phyloP scores from a whole-genome alignment of 2,329 filamentous ascomycete species.

The Calonectria leucothoes region DNA sequence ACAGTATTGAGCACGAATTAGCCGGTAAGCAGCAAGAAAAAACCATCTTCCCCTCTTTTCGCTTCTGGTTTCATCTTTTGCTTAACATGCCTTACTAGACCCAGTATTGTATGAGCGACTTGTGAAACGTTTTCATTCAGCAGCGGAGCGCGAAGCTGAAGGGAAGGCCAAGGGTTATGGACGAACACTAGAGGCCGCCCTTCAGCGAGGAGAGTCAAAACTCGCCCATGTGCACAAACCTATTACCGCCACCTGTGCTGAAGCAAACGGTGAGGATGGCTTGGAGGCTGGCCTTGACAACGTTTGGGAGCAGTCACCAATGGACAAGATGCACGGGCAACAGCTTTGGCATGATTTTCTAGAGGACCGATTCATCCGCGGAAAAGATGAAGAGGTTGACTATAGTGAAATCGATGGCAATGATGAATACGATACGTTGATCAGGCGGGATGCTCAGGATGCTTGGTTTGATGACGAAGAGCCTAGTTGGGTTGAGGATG shows the following conservation, averaged over 20 bases:
- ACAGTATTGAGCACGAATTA: slow-evolving; percentile 65
- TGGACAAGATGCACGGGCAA: slow-evolving; percentile 71
- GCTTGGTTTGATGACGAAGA: slow-evolving; percentile 85
- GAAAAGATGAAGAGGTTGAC: slow-evolving; percentile 82
- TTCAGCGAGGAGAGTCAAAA: slow-evolving; percentile 81
- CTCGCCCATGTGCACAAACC: slow-evolving; percentile 63
- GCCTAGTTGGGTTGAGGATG: slow-evolving; percentile 70
- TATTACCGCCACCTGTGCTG: neutral
- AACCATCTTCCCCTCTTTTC: neutral
- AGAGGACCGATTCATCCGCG: slow-evolving; percentile 78
- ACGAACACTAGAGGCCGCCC: slow-evolving; percentile 80
- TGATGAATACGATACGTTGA: slow-evolving; percentile 75
- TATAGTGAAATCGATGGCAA: slow-evolving; percentile 78
- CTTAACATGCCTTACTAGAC: slow-evolving; percentile 57
- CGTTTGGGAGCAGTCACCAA: slow-evolving; percentile 45
- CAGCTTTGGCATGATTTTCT: slow-evolving; percentile 79
- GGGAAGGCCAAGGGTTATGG: slow-evolving; percentile 81
- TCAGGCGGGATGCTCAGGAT: slow-evolving; percentile 74
- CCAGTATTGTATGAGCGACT: slow-evolving; percentile 86
- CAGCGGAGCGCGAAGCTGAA: slow-evolving; percentile 79
- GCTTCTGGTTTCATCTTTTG: neutral
- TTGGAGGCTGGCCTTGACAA: slow-evolving; percentile 50
- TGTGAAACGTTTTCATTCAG: slow-evolving; percentile 80
- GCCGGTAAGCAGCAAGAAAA: slow-evolving; percentile 54
- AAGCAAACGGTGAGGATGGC: slow-evolving; percentile 6